These are phyloP conservation scores for Serendipita sp. DNA, from an alignment of 768 basidiomycete genomes.

Conservation along the genomic window DNA sequence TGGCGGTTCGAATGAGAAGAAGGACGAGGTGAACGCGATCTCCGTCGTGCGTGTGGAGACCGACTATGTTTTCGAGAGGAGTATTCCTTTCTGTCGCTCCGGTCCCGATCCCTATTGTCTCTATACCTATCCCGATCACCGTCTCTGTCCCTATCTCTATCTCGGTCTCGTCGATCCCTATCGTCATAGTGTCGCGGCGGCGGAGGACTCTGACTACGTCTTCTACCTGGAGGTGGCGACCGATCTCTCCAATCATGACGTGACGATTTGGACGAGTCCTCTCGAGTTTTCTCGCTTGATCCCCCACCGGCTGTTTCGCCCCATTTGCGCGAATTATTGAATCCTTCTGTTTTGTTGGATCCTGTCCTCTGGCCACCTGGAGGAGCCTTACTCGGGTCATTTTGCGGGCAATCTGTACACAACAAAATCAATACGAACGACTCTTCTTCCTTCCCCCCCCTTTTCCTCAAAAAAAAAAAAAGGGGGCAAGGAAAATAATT, in stretches of 20 bases:
- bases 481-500: background rate
- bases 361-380: background rate
- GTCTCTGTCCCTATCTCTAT: background rate
- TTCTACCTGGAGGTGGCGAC: background rate
- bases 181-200: background rate
- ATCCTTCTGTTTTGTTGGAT: background rate
- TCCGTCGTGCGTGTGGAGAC: background rate
- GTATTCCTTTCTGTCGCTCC: no score
- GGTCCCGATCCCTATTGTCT: no score
- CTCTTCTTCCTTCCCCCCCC: no score
- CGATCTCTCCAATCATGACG: background rate
- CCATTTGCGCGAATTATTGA: background rate
- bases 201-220: background rate
- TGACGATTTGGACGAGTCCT: background rate
- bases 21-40: background rate
- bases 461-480: no score
- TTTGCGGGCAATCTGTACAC: constrained; percentile 12
- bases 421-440: background rate
- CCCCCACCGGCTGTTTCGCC: background rate
- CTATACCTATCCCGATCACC: no score
- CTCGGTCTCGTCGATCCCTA: background rate
- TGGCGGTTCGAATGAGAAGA: background rate
- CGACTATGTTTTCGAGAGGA: background rate
- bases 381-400: background rate
- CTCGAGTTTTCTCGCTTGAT: no score